Percentiles rank a stretch among this genome's conserved stretches.
These are phyloP conservation scores for Jacaranda mimosifolia DNA, from an alignment of 257 asterid species.

Conservation along the genomic window DNA sequence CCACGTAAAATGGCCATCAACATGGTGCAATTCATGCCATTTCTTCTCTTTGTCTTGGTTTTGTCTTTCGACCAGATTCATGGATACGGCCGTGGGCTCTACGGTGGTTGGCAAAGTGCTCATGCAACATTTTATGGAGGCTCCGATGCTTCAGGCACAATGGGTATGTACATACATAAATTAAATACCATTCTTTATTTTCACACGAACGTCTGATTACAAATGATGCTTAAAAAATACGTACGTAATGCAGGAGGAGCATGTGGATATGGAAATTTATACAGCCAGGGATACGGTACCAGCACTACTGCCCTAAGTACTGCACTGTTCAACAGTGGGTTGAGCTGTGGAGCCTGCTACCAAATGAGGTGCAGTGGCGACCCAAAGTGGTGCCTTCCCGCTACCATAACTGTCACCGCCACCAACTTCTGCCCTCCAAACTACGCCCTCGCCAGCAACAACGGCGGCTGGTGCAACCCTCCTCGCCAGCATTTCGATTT, in stretches of 20 bases:
- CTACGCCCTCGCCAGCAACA: slow-evolving; percentile 52
- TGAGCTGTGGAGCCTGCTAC: slow-evolving; percentile 67
- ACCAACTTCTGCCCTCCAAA: slow-evolving; percentile 76
- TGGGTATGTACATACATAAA: slow-evolving; percentile 46
- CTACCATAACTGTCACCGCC: slow-evolving; percentile 56
- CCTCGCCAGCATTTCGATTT: slow-evolving; percentile 66
- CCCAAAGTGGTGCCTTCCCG: slow-evolving; percentile 47
- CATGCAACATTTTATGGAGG: slow-evolving; percentile 80
- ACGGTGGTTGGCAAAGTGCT: slow-evolving; percentile 56
- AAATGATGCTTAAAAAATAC: not conserved
- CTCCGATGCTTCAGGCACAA: slow-evolving; percentile 68
- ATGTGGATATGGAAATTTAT: slow-evolving; percentile 68
- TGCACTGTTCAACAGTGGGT: slow-evolving; percentile 54
- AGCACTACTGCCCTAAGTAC: slow-evolving; percentile 63
- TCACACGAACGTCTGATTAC: too few relatives aligned
- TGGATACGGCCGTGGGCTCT: not conserved
- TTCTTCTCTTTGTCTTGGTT: slow-evolving; percentile 18
- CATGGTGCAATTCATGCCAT: slow-evolving; percentile 6
- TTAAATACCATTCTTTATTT: too few relatives aligned
- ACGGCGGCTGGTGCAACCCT: slow-evolving; percentile 74
- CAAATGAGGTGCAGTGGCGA: slow-evolving; percentile 50
- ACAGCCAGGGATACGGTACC: slow-evolving; percentile 68
- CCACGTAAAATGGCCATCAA: slow-evolving; percentile 31
- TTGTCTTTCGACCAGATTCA: slow-evolving; percentile 22
- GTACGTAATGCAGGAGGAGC: slow-evolving; percentile 56